A percentile compares a stretch with the other conserved stretches of the same genome.
phyloP scores from a whole-genome alignment of 495 filamentous ascomycete genomes.

The Podospora bellae-mahoneyi region DNA sequence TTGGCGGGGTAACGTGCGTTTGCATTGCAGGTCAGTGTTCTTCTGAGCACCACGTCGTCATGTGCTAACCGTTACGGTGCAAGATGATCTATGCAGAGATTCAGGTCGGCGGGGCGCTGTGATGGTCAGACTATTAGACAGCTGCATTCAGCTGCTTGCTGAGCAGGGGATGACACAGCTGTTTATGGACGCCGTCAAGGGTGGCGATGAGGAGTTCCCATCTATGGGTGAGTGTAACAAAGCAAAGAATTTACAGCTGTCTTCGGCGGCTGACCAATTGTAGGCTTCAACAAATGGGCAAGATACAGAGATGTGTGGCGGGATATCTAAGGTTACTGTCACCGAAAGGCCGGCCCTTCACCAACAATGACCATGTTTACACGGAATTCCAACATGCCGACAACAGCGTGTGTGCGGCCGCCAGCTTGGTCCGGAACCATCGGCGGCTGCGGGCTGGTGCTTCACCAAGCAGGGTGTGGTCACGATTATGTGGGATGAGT shows the following conservation, averaged over 20 bases:
- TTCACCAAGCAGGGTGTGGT: not conserved
- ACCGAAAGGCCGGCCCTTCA: not conserved
- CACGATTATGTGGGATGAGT: not conserved
- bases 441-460: not conserved
- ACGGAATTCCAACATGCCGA: not conserved
- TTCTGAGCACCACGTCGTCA: not conserved
- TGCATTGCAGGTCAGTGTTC: slow-evolving; percentile 50
- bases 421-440: not conserved
- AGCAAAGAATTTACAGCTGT: slow-evolving; percentile 3
- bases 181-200: slow-evolving; percentile 46
- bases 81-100: slow-evolving; percentile 18
- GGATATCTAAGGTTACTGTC: slow-evolving; percentile 24
- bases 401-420: not conserved
- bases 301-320: slow-evolving; percentile 48
- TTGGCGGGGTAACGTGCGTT: slow-evolving; percentile 60
- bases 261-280: not conserved
- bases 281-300: slow-evolving; percentile 51
- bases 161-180: slow-evolving; percentile 41
- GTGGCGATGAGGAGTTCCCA: slow-evolving; percentile 44
- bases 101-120: slow-evolving; percentile 31
- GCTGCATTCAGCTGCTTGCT: slow-evolving; percentile 39
- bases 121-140: slow-evolving; percentile 47
- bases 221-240: slow-evolving; percentile 40
- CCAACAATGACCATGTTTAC: not conserved
- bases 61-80: slow-evolving; percentile 27